phyloP scores from a whole-genome alignment of 495 filamentous ascomycete genomes.

The Hyaloscypha bicolor region DNA sequence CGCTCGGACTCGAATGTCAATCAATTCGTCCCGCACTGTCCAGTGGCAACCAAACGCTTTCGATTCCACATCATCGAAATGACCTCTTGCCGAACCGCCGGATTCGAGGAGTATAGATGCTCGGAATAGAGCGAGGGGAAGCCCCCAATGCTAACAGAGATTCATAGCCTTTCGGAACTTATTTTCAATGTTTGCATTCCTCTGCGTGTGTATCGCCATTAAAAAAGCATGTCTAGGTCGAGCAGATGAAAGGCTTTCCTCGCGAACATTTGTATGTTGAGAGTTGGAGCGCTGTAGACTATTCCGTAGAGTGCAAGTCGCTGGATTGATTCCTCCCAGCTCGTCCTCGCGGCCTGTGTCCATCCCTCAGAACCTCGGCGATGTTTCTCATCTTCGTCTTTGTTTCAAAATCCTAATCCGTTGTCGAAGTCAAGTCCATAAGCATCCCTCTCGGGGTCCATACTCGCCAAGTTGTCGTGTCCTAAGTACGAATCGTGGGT shows the following conservation, averaged over 20 bases:
- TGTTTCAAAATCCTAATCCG: slow-evolving; percentile 13
- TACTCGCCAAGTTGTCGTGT: not conserved
- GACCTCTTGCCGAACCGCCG: not conserved
- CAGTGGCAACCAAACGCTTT: not conserved
- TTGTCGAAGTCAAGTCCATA: slow-evolving; percentile 13
- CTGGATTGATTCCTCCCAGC: too few species aligned
- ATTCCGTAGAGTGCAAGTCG: too few species aligned
- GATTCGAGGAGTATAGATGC: too few species aligned
- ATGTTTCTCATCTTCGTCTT: not conserved
- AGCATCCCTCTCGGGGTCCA: not conserved
- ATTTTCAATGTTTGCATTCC: too few species aligned
- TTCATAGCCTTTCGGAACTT: too few species aligned
- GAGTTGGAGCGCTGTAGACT: too few species aligned
- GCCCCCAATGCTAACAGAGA: too few species aligned
- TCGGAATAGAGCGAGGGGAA: too few species aligned
- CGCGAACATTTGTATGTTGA: too few species aligned
- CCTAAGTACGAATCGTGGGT: not conserved
- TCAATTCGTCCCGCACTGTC: not conserved
- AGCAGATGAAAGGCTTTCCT: too few species aligned
- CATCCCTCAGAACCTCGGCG: not conserved
- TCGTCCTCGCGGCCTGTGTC: not conserved
- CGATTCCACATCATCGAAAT: not conserved
- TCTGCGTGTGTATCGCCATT: too few species aligned
- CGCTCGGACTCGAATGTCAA: not conserved
- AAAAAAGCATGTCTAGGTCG: too few species aligned